Percentiles rank a stretch among this genome's conserved stretches.
These are phyloP conservation scores for Neopestalotiopsis clavispora DNA, from an alignment of 2,329 filamentous ascomycete genomes.

Conservation along the genomic window DNA sequence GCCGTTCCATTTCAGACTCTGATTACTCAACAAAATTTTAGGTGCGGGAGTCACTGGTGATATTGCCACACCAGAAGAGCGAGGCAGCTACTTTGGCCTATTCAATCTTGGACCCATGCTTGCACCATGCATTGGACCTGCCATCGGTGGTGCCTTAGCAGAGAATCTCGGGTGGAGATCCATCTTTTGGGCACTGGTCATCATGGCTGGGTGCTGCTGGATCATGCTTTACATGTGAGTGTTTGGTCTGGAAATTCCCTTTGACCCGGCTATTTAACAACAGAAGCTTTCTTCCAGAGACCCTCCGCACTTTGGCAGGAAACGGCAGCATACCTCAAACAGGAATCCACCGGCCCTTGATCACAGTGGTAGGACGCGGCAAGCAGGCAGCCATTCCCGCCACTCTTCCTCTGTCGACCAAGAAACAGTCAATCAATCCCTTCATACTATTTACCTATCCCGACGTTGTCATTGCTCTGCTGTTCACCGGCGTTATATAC, in stretches of 20 bases:
- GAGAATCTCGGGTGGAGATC: slow-evolving; percentile 59
- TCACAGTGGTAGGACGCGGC: slow-evolving; percentile 24
- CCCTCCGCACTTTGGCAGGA: neutral
- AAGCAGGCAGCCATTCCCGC: neutral
- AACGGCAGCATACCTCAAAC: slow-evolving; percentile 5
- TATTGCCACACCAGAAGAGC: slow-evolving; percentile 36
- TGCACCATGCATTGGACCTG: slow-evolving; percentile 61
- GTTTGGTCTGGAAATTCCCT: neutral
- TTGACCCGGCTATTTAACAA: slow-evolving; percentile 25
- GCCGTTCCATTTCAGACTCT: neutral
- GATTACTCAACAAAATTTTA: neutral
- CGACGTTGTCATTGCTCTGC: slow-evolving; percentile 34
- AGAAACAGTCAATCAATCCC: slow-evolving; percentile 30
- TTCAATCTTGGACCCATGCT: slow-evolving; percentile 48
- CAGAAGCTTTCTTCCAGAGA: neutral
- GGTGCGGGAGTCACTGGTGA: slow-evolving; percentile 36
- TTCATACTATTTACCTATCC: slow-evolving; percentile 37
- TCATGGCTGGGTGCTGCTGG: slow-evolving; percentile 46
- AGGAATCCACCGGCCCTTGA: slow-evolving; percentile 26
- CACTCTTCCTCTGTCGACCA: neutral
- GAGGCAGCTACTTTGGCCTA: slow-evolving; percentile 38
- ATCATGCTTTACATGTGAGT: slow-evolving; percentile 31
- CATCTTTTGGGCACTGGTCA: slow-evolving; percentile 45
- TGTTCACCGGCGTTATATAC: slow-evolving; percentile 39
- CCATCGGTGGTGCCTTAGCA: slow-evolving; percentile 58